Percentiles rank a stretch among this genome's conserved stretches.
phyloP scores from a whole-genome alignment of 768 basidiomycete species.

The Collybiopsis luxurians region DNA sequence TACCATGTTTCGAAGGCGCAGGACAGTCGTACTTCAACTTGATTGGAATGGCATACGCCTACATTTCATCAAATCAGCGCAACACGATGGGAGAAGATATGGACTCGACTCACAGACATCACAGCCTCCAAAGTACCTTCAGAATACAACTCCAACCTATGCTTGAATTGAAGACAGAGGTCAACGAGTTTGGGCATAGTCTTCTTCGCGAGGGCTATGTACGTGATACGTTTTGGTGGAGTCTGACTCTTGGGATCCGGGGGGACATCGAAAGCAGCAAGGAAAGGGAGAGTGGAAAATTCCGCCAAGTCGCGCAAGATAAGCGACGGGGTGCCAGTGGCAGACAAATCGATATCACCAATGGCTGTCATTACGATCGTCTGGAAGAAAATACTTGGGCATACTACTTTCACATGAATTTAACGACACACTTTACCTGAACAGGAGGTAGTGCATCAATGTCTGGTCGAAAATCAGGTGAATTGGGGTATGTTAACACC shows the following conservation, averaged over 20 bases:
- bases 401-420: not conserved
- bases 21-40: constrained; percentile 96
- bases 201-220: constrained; percentile 87
- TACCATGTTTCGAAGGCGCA: constrained; percentile 80
- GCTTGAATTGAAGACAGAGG: constrained; percentile 69
- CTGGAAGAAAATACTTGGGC: constrained; percentile 35
- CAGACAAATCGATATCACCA: constrained; percentile 60
- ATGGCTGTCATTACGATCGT: constrained; percentile 71
- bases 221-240: constrained; percentile 71
- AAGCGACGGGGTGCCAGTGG: constrained; percentile 62
- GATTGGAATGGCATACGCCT: constrained; percentile 90
- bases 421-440: constrained; percentile 47
- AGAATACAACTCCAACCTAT: constrained; percentile 57
- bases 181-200: constrained; percentile 82
- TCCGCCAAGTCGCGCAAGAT: constrained; percentile 84
- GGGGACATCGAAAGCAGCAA: constrained; percentile 69
- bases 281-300: constrained; percentile 83
- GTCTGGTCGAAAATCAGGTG: constrained; percentile 87
- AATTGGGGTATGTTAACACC: constrained; percentile 74
- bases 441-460: constrained; percentile 78
- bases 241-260: constrained; percentile 36
- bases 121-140: constrained; percentile 87
- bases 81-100: not conserved
- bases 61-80: not conserved
- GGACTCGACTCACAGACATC: constrained; percentile 54